Evolutionary conservation across 2,329 filamentous ascomycete genomes (phyloP), one percentile per base, ranked within the genome.

Genomic region (Nemania sp.): DNA sequence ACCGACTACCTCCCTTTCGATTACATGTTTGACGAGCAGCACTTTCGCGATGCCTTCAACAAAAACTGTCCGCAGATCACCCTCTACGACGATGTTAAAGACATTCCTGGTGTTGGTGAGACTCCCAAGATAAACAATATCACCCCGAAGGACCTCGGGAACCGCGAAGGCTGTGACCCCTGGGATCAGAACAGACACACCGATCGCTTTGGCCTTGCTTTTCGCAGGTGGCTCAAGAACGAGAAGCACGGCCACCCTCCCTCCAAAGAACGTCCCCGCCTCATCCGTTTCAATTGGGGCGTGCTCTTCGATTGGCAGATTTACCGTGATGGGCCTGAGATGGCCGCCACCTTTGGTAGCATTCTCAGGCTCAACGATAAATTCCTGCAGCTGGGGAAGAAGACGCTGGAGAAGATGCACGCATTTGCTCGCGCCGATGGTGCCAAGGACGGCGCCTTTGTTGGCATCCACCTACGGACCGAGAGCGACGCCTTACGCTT

Each of bases 21-120:
- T 53, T 85, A 84, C 71, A 84, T 85, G 73, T 85, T 86, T 56
- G 82, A 85, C 70, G 79, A 82, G 60, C 68, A 75, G 13, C 82
- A 84, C 72, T 85, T 86, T 75, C 79, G 78, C 27, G 64, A 75
- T 20, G 76, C 78, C 13, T 77, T 85, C 57, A 63, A 62, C 4
- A 66, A 70, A 2, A 77, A 77, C 38, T 86, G 83, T 64, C 83
- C 82, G 0, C 79, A 82, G 68, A 81, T 86, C 55, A 79, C 75
- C 1, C 69, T 85, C 29, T 84, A 83, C 71, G 74, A 81, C 62
- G 72, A 74, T 0, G 69, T 79, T 1, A 74, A 76, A 7, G 77
- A 80, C 41, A 78, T 86, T 32, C 82, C 83, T 1, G 73, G 80
- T 43, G 73, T 76, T 4, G 73, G 72, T 3, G 73, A 73, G 5